These are phyloP conservation scores for Irpex sp. DNA, from an alignment of 1,284 basidiomycete genomes.

Conservation along the genomic window DNA sequence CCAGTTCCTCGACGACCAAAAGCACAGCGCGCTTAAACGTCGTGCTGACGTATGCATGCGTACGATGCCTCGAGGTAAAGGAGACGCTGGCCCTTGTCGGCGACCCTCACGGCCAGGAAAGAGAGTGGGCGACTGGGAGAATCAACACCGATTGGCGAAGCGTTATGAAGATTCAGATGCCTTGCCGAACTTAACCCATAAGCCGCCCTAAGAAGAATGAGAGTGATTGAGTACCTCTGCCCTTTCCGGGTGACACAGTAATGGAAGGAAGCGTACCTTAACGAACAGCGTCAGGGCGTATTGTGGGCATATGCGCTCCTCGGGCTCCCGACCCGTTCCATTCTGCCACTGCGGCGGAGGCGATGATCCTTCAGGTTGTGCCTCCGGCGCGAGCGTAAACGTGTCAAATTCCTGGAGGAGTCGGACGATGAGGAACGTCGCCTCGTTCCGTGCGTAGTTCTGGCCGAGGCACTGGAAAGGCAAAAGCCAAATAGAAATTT, in stretches of 20 bases:
- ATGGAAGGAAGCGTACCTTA: constrained; percentile 39
- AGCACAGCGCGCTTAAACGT: too few relatives aligned
- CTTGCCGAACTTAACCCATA: constrained; percentile 47
- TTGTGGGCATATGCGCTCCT: constrained; percentile 58
- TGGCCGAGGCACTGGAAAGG: constrained; percentile 61
- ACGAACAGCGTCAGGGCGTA: constrained; percentile 58
- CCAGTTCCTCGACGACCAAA: too few relatives aligned
- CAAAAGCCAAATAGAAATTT: neutral
- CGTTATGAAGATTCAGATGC: constrained; percentile 9
- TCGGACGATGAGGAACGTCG: constrained; percentile 64
- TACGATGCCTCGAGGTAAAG: too few relatives aligned
- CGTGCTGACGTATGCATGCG: too few relatives aligned
- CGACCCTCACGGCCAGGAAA: neutral
- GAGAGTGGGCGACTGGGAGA: neutral
- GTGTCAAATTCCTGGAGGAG: constrained; percentile 60
- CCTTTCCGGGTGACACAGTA: neutral
- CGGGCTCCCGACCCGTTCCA: constrained; percentile 46
- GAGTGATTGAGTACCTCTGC: neutral
- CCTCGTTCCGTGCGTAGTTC: constrained; percentile 72
- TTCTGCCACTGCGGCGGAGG: constrained; percentile 60
- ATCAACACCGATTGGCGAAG: neutral
- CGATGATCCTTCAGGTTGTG: constrained; percentile 55
- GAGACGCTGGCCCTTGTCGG: neutral
- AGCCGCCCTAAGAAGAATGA: constrained; percentile 38
- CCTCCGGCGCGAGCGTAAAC: constrained; percentile 56